Evolutionary conservation across 805 yeast genomes (phyloP), one percentile per base, ranked within the genome.

Genomic region (Millerozyma miso): DNA sequence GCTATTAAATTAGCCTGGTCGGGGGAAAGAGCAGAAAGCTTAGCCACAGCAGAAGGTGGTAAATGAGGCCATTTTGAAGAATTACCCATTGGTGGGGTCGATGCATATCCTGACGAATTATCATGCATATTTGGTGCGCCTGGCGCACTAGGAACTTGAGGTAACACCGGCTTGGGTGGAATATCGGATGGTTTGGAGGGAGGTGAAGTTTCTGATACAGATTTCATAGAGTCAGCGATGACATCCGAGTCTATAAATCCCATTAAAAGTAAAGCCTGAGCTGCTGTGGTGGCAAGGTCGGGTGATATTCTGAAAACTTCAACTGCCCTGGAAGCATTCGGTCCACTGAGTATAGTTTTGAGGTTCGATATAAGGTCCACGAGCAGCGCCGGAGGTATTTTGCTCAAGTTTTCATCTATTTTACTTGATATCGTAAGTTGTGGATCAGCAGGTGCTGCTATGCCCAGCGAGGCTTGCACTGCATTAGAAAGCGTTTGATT

Each of bases 191-290:
- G 35, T 38, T 23, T 45, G 13, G 39, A 44, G 3, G 45, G 41
- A n/a, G 45, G 44, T 8, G 53, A 42, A 6, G 54, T 35, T 7
- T 45, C 38, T 2, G 55, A 41, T 2, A 58, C 61, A 2, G 67
- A 47, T 31, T 62, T 65, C 65, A 71, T 59, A 3, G 86, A 78
- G 46, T 80, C 77, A 31, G 73, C 71, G n/a, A 85, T 79, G n/a
- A 82, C 84, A 36, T 78, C 80, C 32, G 74, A 70, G 56, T 84
- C 86, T 17, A 85, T 78, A 35, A 85, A 72, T 0, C 93, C 95
- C 90, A 85, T 85, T 38, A 84, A 69, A 15, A 85, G 63, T 47
- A 85, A 66, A 2, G 89, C 85, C 57, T 85, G 93, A 0, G 90
- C 80, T 1, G 87, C 81, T 1, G 86, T 74, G 2, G 79, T 65